These are phyloP conservation scores for Populus nigra DNA, from an alignment of 345 rosid species.

Conservation along the genomic window DNA sequence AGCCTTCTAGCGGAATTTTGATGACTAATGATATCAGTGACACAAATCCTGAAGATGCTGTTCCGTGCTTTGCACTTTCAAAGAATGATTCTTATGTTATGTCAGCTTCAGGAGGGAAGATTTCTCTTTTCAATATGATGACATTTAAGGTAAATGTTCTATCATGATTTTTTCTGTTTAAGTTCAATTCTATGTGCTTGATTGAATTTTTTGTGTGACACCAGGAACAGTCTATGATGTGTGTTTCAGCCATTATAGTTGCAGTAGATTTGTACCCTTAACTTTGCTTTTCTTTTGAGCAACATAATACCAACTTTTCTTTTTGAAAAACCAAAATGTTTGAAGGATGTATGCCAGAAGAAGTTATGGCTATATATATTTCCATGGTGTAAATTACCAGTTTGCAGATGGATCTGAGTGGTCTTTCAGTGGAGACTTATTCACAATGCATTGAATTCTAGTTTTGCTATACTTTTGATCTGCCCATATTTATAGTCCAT, in stretches of 20 bases:
- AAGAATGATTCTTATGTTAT: slow-evolving; percentile 63
- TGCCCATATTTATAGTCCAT: not conserved
- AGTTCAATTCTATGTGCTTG: not conserved
- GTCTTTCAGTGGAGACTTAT: not conserved
- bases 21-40: slow-evolving; percentile 69
- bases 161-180: not conserved
- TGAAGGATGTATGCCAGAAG: not conserved
- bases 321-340: not conserved
- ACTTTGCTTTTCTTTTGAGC: not conserved
- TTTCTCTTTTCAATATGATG: slow-evolving; percentile 64
- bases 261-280: not conserved
- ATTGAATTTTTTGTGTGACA: not conserved
- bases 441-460: not conserved
- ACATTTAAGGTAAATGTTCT: slow-evolving; percentile 61
- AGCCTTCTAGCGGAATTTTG: slow-evolving; percentile 58
- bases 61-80: slow-evolving; percentile 79
- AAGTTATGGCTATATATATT: not conserved
- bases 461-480: not conserved
- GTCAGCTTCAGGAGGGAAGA: slow-evolving; percentile 85
- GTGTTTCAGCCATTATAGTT: not conserved
- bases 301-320: not conserved
- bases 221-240: not conserved
- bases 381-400: not conserved
- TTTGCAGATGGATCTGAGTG: not conserved
- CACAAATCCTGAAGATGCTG: slow-evolving; percentile 68